Evolutionary conservation across 2,329 filamentous ascomycete species (phyloP), one percentile per base, ranked within the genome.

Genomic region (Penicillium sp.): DNA sequence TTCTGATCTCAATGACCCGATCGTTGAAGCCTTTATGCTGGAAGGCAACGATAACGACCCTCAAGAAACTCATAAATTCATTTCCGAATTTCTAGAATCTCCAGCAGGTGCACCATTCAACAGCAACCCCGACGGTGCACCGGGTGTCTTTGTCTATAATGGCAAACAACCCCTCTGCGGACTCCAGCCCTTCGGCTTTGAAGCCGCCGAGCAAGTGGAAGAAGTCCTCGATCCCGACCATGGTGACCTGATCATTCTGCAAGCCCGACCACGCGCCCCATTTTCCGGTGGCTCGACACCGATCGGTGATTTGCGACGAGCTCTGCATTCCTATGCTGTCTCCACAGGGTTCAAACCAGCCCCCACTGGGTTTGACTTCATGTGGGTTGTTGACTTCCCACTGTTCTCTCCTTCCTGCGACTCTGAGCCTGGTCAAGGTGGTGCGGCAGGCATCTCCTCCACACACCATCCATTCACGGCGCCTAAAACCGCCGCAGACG

Each of bases 381-480:
- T 89, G 52, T 99, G 94, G 94, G 83, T 99, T 11, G 88, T 83
- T 1, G 86, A 93, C 55, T 99, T 99, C 69, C 94, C 94, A 11
- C 85, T 99, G 65, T 99, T 99, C 77, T 92, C 91, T 1, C 90
- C 88, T 0, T 76, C 77, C 9, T 83, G 82, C 48, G 85, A 82
- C 48, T 79, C 82, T 11, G 78, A 89, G 43, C 89, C 90, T 0
- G 91, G 91, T 2, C 92, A 97, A 75, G 91, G 90, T 49, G 92
- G 92, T 16, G 73, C 80, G 1, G 86, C 92, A 0, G 92, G 92
- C 4, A 86, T 97, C 65, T 86, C 88, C 9, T 87, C 93, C 1
- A 96, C 92, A 0, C 94, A 99, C 68, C 94, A 99, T 71, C 94
- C 94, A 0, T 99, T 99, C 75, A 99, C 94, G 0, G 90, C 94